Conservation (phyloP, 306 rosid species). For the Cucurbita maxima region DNA sequence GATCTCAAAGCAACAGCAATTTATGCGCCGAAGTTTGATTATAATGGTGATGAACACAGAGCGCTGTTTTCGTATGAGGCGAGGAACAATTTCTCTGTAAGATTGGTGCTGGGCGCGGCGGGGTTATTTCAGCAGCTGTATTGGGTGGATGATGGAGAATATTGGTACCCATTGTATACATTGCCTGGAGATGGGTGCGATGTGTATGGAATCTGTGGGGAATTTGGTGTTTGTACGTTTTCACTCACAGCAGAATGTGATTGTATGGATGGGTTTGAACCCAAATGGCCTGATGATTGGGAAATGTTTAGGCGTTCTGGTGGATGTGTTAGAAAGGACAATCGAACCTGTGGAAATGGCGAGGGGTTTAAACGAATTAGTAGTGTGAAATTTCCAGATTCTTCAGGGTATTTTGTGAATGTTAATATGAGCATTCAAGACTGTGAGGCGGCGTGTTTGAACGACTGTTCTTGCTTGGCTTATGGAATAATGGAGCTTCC, state of each 20-base stretch:
- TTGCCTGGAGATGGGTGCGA: constrained; percentile 26
- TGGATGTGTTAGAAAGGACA: neutral
- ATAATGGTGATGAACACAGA: constrained; percentile 14
- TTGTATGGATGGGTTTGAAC: constrained; percentile 6
- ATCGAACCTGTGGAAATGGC: neutral
- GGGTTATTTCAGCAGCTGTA: too few species aligned
- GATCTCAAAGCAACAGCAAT: too few species aligned
- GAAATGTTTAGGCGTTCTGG: too few species aligned
- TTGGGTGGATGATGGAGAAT: neutral
- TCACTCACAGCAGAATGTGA: neutral
- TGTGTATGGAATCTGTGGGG: constrained; percentile 27
- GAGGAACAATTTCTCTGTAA: constrained; percentile 22
- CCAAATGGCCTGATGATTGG: neutral
- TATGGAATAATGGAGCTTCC: neutral
- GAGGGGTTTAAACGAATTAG: neutral
- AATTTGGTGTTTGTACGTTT: constrained; percentile 18
- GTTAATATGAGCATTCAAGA: neutral
- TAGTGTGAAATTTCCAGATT: neutral
- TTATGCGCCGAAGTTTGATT: neutral
- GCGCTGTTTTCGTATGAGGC: too few species aligned
- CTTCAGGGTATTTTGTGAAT: neutral
- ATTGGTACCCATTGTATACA: constrained; percentile 14
- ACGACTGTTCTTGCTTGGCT: constrained; percentile 19
- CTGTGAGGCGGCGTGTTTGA: constrained; percentile 9
- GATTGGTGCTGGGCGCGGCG: constrained; percentile 13